These are phyloP conservation scores for Lentinula detonsa DNA, from an alignment of 768 basidiomycete genomes.

Conservation along the genomic window DNA sequence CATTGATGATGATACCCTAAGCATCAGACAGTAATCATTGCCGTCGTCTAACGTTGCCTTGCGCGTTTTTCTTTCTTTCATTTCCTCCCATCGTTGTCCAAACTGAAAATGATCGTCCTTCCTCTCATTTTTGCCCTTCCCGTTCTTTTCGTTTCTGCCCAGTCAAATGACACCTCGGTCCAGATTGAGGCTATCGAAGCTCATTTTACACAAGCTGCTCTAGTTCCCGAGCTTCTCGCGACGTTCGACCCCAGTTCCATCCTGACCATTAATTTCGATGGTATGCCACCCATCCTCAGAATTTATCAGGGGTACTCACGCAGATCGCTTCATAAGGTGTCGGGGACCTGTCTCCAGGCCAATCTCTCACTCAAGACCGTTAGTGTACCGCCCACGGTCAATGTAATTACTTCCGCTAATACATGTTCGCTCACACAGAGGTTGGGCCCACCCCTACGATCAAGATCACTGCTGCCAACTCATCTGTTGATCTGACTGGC, in stretches of 20 bases:
- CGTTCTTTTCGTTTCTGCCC: constrained; percentile 38
- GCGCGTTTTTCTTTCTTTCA: neutral
- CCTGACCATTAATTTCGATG: constrained; percentile 44
- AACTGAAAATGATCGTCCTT: constrained; percentile 1
- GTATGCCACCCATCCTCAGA: constrained; percentile 16
- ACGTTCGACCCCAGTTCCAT: constrained; percentile 59
- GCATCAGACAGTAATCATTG: neutral
- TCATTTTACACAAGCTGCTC: constrained; percentile 52
- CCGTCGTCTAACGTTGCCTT: neutral
- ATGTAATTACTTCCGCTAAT: neutral
- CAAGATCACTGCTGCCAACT: constrained; percentile 43
- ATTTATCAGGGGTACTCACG: neutral
- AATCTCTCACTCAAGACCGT: constrained; percentile 52
- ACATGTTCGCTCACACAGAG: constrained; percentile 32
- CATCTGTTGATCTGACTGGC: constrained; percentile 36
- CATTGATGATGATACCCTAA: neutral
- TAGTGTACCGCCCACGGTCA: constrained; percentile 19
- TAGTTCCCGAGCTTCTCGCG: constrained; percentile 58
- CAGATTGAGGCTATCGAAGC: constrained; percentile 59
- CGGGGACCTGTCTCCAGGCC: constrained; percentile 50
- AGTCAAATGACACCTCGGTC: constrained; percentile 33
- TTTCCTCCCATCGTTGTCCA: neutral
- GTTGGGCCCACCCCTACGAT: constrained; percentile 49
- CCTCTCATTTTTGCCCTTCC: constrained; percentile 15
- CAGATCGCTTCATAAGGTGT: constrained; percentile 23